A percentile compares a stretch with the other conserved stretches of the same genome.
Conservation (phyloP, 2,329 filamentous ascomycete species). For the Talaromyces sp. region DNA sequence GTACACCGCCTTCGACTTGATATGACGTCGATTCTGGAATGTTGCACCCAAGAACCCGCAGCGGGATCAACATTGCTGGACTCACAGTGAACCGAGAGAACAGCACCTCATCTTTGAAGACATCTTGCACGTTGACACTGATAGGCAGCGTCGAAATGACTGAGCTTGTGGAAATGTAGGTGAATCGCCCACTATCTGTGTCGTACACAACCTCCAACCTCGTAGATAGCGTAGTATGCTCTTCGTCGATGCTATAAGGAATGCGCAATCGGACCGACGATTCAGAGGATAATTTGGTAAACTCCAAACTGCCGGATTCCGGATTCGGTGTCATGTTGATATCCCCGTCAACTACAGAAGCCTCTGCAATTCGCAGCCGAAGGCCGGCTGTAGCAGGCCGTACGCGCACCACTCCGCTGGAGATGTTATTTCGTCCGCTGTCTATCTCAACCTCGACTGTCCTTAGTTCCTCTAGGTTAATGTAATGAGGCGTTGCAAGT, state of each 20-base stretch:
- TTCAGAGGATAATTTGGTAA: conserved; percentile 26
- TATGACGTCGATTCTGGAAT: conserved; percentile 65
- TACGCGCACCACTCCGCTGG: conserved; percentile 46
- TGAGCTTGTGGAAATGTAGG: conserved; percentile 56
- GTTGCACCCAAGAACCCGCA: conserved; percentile 66
- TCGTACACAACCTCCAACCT: conserved; percentile 72
- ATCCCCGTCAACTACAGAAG: conserved; percentile 37
- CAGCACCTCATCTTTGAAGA: conserved; percentile 76
- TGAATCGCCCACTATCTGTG: conserved; percentile 61
- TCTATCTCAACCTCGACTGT: conserved; percentile 68
- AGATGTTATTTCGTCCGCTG: conserved; percentile 67
- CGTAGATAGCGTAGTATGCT: conserved; percentile 64
- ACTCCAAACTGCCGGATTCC: conserved; percentile 43
- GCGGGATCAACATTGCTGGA: conserved; percentile 67
- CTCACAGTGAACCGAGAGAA: conserved; percentile 91
- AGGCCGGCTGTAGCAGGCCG: conserved; percentile 57
- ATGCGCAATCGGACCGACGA: conserved; percentile 49
- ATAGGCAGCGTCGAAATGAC: conserved; percentile 73
- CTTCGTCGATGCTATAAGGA: conserved; percentile 79
- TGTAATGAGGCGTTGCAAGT: conserved; percentile 60
- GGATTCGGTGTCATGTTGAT: conserved; percentile 37
- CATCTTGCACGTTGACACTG: conserved; percentile 93
- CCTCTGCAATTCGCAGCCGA: conserved; percentile 50
- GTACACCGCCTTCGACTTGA: conserved; percentile 48
- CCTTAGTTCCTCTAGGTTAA: conserved; percentile 75